Base-by-base conservation (phyloP, 148 eudicot genomes). In the Amaranthus hypochondriacus region DNA sequence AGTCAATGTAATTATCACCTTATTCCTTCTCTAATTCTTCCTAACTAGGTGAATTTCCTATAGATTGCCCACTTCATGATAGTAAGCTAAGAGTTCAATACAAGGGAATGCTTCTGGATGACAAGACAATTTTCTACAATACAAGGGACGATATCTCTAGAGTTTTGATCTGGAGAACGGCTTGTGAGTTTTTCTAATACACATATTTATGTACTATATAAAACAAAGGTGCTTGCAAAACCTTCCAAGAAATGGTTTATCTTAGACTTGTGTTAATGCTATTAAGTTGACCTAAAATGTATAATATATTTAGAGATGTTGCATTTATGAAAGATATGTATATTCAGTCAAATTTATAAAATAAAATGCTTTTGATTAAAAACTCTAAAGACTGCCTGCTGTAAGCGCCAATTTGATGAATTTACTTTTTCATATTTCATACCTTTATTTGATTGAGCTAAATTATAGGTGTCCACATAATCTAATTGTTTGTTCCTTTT, bases 21-120 rank as follows among this genome's bases (percentile, higher is more conserved):
- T 28, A 9, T 60, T 69, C 56, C 52, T 75, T 64, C 69, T 44
- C 50, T 10, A 18, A 62, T 63, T 21, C 75, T 9, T 76, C 69
- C 50, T 66, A 48, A 75, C 48, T 82, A 92, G 99, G 99, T 81
- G 99, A 95, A 71, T 95, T 95, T 86, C 99, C 99, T 59, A 95
- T 95, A 97, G 97, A 95, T 79, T 95, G 99, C 86, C 99, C 99
- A 57, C 99, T 95, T 81, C 99, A 89, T 53, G 99, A 95, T 75
- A 95, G 99, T 84, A 87, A 80, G 66, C 82, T 95, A 68, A 87
- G 82, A 74, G 90, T 95, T 42, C 97, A 95, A 78, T 95, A 87
- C 85, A 90, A 86, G 83, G 99, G 94, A 68, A 92, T 87, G 94
- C 88, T 92, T 80, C 72, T 87, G 76, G 79, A 92, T 86, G 92